Base-by-base conservation (phyloP, 2,329 filamentous ascomycete species). In the Sporothrix curviconia region DNA sequence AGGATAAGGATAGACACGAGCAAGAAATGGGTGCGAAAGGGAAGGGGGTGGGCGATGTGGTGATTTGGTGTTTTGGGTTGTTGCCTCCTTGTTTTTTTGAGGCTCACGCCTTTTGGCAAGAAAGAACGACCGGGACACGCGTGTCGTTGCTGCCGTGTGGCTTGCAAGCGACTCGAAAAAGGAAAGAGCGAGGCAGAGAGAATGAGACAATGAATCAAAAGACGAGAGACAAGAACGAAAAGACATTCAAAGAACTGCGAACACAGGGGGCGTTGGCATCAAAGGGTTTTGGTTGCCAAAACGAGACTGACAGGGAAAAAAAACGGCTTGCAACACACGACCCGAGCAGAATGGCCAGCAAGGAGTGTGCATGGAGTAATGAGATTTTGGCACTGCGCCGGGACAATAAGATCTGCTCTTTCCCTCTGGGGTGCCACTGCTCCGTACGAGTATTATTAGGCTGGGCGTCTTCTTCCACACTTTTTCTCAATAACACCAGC, bases 401-500 rank as follows among this genome's bases (percentile, higher is more conserved):
- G 57, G 30, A 59, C 57, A 59, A 59, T 62, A 58, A 58, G 61
- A 59, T 62, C 59, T 63, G 58, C 46, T 50, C 28, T 9, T 17
- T 28, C 47, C 44, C 34, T 25, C n/a, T 43, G 36, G 24, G 28
- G 36, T 15, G 25, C 11, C 43, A 47, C 39, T 42, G 39, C 22
- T 49, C 36, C 30, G 30, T 17, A 36, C 46, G 22, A 32, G 46
- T 14, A 25, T 47, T 47, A 30, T 47, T 50, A 30, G 46, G 30
- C 17, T 43, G 40, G 40, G 24, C 30, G 25, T 24, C 43, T 51
- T 34, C 49, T 51, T 39, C 47, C 46, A 14, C n/a, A 32, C 32
- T 19, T 28, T 40, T 43, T 58, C 59, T 61, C 61, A 64, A 63
- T 64, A 64, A 64, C 63, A 64, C 63, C 62, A 64, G 61, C 63